Evolutionary conservation across 2,329 filamentous ascomycete genomes (phyloP).

Genomic region (Phialophora tarda): DNA sequence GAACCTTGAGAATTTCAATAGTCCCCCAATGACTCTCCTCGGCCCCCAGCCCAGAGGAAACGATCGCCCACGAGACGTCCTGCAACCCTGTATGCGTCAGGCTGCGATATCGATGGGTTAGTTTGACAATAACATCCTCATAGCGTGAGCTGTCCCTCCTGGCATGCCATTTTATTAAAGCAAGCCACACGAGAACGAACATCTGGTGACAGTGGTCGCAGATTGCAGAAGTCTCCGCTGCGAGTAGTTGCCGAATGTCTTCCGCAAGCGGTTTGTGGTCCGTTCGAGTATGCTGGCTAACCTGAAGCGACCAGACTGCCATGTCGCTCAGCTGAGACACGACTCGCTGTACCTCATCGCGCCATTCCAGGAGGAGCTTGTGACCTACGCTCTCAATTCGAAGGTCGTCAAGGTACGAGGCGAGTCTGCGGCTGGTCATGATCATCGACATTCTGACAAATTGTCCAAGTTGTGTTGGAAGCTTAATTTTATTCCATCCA

Average conservation of each 20-base stretch:
- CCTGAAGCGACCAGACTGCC: conserved; percentile 2
- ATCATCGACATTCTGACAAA: conserved; percentile 17
- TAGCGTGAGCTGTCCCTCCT: conserved; percentile 4
- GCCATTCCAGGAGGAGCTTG: background rate
- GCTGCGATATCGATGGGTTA: background rate
- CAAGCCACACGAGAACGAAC: conserved; percentile 16
- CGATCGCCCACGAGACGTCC: conserved; percentile 17
- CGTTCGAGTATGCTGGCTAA: background rate
- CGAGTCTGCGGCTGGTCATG: conserved; percentile 11
- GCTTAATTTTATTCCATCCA: conserved; percentile 3
- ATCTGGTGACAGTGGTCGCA: conserved; percentile 14
- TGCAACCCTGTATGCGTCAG: conserved; percentile 6
- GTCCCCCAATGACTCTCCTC: conserved; percentile 5
- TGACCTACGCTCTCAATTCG: background rate
- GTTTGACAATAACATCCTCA: background rate
- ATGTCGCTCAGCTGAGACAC: background rate
- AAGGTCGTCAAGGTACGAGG: conserved; percentile 1
- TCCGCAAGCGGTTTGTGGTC: background rate
- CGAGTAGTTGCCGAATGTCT: background rate
- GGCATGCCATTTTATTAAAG: conserved; percentile 9
- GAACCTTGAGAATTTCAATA: conserved; percentile 12
- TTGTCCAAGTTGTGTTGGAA: conserved; percentile 6
- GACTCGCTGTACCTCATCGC: background rate
- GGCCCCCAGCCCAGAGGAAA: conserved; percentile 4
- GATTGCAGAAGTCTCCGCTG: background rate